Conservation (phyloP, 768 basidiomycete species). For the Clavulina sp. region DNA sequence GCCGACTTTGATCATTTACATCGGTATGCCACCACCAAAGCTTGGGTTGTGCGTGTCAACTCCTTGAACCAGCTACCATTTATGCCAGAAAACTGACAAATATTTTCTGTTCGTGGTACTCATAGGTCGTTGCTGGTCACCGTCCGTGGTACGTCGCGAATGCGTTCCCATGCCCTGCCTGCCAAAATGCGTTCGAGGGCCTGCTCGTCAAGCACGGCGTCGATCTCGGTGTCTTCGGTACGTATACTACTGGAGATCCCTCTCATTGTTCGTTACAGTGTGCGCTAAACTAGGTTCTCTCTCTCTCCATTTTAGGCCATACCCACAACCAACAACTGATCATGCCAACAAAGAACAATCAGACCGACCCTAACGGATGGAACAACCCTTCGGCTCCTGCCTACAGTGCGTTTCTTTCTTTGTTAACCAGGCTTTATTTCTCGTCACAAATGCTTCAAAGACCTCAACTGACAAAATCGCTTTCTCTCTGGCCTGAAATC, state of each 20-base stretch:
- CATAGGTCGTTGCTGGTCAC: no score
- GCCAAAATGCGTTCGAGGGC: constrained; percentile 14
- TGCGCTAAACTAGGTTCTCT: no score
- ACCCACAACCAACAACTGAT: neutral
- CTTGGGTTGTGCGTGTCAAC: no score
- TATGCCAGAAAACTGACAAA: no score
- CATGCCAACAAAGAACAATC: neutral
- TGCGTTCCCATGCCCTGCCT: neutral
- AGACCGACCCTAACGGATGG: neutral
- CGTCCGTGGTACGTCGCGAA: neutral
- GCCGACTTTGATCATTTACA: no score
- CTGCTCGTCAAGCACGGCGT: constrained; percentile 15
- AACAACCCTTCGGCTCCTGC: neutral
- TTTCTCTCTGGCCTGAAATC: no score
- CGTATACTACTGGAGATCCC: neutral
- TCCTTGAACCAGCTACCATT: no score
- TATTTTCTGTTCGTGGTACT: no score
- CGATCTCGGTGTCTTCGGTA: constrained; percentile 4
- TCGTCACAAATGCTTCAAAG: no score
- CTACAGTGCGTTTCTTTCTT: neutral
- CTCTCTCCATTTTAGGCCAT: neutral
- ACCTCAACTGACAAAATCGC: no score
- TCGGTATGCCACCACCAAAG: no score
- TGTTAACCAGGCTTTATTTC: no score
- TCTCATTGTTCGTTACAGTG: neutral